Percentiles rank a stretch among this genome's conserved stretches.
These are phyloP conservation scores for Dioscorea alata DNA, from an alignment of 106 monocot genomes.

Conservation along the genomic window DNA sequence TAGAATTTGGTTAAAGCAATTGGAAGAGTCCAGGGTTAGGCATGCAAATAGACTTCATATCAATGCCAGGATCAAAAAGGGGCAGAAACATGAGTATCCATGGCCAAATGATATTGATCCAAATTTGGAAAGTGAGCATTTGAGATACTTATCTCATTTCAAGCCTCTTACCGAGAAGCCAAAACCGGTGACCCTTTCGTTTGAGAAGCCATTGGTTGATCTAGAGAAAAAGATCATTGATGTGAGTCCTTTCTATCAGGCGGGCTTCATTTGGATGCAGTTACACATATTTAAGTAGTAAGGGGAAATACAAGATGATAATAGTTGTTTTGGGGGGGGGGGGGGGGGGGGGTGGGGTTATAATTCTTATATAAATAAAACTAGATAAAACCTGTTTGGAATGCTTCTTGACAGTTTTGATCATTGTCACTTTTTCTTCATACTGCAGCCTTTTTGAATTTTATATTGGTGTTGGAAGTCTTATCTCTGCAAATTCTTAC, in stretches of 20 bases:
- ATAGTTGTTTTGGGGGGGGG: no score
- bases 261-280: no score
- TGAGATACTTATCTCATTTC: conserved; percentile 63
- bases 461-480: no score
- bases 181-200: conserved; percentile 61
- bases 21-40: conserved; percentile 14
- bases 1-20: conserved; percentile 38
- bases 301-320: no score
- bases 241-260: conserved; percentile 22
- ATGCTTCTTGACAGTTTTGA: no score
- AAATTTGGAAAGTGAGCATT: conserved; percentile 52
- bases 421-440: no score
- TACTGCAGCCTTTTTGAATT: no score
- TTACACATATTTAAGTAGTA: no score
- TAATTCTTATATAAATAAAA: no score
- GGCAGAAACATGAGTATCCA: conserved; percentile 66
- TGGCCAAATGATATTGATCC: conserved; percentile 74
- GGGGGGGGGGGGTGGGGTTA: no score
- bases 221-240: conserved; percentile 67
- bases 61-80: conserved; percentile 51
- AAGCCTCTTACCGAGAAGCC: conserved; percentile 56
- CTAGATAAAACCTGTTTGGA: no score
- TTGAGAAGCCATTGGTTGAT: conserved; percentile 74
- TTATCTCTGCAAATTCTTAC: no score
- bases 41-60: conserved; percentile 13